Percentiles rank a stretch among this genome's conserved stretches.
These are phyloP conservation scores for Barnettozyma pratensis DNA, from an alignment of 805 yeast species.

Conservation along the genomic window DNA sequence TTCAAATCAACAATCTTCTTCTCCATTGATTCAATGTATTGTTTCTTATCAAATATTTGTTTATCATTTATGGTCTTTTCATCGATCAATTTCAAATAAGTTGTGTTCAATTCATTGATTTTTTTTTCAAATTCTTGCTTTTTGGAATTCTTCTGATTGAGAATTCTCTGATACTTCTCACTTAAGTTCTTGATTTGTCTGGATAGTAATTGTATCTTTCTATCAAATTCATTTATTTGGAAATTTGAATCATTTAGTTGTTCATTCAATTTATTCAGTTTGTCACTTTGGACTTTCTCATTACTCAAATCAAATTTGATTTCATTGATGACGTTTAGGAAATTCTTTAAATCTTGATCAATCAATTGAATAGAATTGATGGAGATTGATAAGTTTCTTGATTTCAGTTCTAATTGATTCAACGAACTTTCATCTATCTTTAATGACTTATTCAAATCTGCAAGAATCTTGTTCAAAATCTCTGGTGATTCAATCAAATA, in stretches of 20 bases:
- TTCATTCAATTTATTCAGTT: slow-evolving; percentile 17
- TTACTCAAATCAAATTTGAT: slow-evolving; percentile 15
- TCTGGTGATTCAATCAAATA: slow-evolving; percentile 60
- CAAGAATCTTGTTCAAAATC: slow-evolving; percentile 45
- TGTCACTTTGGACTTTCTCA: slow-evolving; percentile 10
- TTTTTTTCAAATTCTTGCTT: slow-evolving; percentile 30
- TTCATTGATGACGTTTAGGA: slow-evolving; percentile 20
- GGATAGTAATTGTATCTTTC: slow-evolving; percentile 34
- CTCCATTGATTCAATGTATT: slow-evolving; percentile 34
- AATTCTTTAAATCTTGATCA: slow-evolving; percentile 17
- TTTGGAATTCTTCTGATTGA: slow-evolving; percentile 33
- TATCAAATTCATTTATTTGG: slow-evolving; percentile 25
- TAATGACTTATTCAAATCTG: slow-evolving; percentile 44
- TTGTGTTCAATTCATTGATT: slow-evolving; percentile 30
- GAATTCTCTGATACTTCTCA: slow-evolving; percentile 35
- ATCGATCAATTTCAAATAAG: slow-evolving; percentile 32
- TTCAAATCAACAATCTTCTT: slow-evolving; percentile 28
- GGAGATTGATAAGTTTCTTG: slow-evolving; percentile 47
- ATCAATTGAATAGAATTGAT: slow-evolving; percentile 49
- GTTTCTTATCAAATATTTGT: slow-evolving; percentile 31
- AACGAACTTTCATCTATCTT: slow-evolving; percentile 34
- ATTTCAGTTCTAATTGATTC: slow-evolving; percentile 39
- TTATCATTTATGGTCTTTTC: slow-evolving; percentile 35
- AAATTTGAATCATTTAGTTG: slow-evolving; percentile 14
- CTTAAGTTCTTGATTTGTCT: slow-evolving; percentile 36